A percentile compares a stretch with the other conserved stretches of the same genome.
These are phyloP conservation scores for Calamus simplicifolius DNA, from an alignment of 176 grass and related monocot genomes.

Conservation along the genomic window DNA sequence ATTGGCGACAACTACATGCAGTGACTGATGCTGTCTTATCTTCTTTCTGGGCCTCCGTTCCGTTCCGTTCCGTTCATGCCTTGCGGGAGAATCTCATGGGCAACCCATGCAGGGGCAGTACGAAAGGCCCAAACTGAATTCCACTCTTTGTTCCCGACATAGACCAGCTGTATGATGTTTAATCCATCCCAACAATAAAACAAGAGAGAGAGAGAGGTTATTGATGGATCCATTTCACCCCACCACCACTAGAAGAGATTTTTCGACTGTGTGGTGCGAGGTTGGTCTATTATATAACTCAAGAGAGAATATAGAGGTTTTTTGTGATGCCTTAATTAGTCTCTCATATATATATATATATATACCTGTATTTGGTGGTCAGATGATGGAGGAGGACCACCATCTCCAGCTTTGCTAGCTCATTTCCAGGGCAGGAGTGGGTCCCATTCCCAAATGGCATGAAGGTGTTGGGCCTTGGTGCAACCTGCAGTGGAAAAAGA, in stretches of 20 bases:
- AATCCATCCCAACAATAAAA: too few species aligned
- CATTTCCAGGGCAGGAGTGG: slow-evolving; percentile 96
- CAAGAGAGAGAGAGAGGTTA: too few species aligned
- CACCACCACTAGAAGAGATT: too few species aligned
- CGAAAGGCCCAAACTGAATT: slow-evolving; percentile 86
- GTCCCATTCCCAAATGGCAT: slow-evolving; percentile 99
- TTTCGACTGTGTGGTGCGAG: too few species aligned
- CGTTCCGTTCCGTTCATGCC: neutral
- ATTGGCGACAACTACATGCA: too few species aligned
- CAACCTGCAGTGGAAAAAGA: slow-evolving; percentile 33
- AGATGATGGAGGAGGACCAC: slow-evolving; percentile 92
- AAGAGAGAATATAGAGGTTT: too few species aligned
- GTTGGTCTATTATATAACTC: too few species aligned
- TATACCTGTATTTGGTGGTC: slow-evolving; percentile 63
- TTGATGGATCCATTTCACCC: too few species aligned
- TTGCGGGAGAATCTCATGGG: slow-evolving; percentile 78
- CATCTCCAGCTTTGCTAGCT: slow-evolving; percentile 98
- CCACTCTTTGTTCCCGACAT: slow-evolving; percentile 69
- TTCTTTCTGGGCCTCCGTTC: too few species aligned
- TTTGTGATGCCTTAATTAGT: neutral
- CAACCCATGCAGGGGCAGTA: slow-evolving; percentile 66
- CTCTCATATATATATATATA: slow-evolving; percentile 12
- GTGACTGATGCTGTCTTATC: too few species aligned
- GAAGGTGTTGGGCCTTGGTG: slow-evolving; percentile 89
- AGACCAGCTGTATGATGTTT: slow-evolving; percentile 41